Percentiles rank a stretch among this genome's conserved stretches.
Evolutionary conservation across 805 yeast species (phyloP).

Genomic region (Candida cerambycidarum): DNA sequence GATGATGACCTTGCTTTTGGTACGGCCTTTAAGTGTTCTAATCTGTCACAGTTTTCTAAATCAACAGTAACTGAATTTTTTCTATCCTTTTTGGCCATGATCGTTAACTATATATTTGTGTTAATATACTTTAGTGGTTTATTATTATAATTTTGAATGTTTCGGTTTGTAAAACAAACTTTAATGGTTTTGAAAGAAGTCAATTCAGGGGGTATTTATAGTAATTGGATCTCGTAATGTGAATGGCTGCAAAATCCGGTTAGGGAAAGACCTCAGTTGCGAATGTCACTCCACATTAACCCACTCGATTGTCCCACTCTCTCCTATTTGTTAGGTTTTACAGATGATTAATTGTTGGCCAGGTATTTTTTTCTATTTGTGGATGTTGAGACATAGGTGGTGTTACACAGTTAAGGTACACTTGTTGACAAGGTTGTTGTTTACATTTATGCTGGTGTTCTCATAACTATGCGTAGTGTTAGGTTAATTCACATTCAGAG

Average conservation of each 20-base stretch:
- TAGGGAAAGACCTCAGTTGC: background rate
- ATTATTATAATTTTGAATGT: slow-evolving; percentile 1
- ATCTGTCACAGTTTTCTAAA: slow-evolving; percentile 37
- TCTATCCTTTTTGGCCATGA: slow-evolving; percentile 33
- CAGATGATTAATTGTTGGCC: too few relatives aligned
- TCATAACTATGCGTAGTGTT: too few relatives aligned
- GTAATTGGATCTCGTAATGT: background rate
- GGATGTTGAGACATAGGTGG: too few relatives aligned
- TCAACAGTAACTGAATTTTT: slow-evolving; percentile 29
- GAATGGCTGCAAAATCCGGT: slow-evolving; percentile 5
- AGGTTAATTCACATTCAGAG: too few relatives aligned
- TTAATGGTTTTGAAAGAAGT: background rate
- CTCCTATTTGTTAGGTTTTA: slow-evolving; percentile 1
- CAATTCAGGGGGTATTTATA: slow-evolving; percentile 2
- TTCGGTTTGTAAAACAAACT: slow-evolving; percentile 5
- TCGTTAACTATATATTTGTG: background rate
- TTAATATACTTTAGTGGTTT: background rate
- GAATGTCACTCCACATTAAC: slow-evolving; percentile 9
- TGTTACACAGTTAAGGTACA: too few relatives aligned
- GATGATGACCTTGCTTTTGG: slow-evolving; percentile 41
- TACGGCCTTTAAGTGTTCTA: slow-evolving; percentile 37
- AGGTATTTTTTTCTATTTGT: too few relatives aligned
- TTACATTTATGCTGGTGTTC: too few relatives aligned
- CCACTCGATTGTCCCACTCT: slow-evolving; percentile 7
- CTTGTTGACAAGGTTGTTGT: too few relatives aligned